Base-by-base conservation (phyloP, 1,139 yeast genomes). In the Kurtzmaniella quercitrusa region DNA sequence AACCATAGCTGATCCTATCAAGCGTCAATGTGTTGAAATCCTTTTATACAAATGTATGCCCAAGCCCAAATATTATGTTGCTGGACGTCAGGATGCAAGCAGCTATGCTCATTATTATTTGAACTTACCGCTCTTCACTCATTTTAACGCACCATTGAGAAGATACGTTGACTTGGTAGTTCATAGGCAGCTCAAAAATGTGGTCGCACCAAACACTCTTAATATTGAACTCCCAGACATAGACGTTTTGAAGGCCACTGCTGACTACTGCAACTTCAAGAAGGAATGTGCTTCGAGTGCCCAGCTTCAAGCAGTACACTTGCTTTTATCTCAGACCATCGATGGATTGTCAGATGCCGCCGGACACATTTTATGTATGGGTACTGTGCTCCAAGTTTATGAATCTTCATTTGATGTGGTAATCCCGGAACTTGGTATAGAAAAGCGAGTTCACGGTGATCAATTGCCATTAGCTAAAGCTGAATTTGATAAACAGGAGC, bases 391-490 rank as follows among this genome's bases (percentile, higher is more conserved):
- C 32, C 97, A 89, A 61, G 98, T 91, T 6, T 91, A 91, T 59
- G 98, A 93, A 63, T 88, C 96, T 2, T 88, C 98, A 1, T 93
- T 93, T 67, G 98, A 93, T 63, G 95, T 93, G 6, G 80, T 88
- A 50, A 76, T 93, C 48, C 98, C 98, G 1, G 97, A 88, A 53
- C 84, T 91, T 66, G 98, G 98, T 36, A 88, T 93, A 52, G 98
- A 93, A 61, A 93, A 93, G 66, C 80, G 98, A 56, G 98, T 93
- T 21, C 98, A 93, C 56, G 97, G 98, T 36, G 98, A 93, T 65
- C 98, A 93, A 62, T 71, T 93, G 45, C 98, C 98, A 14, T 71
- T 93, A 48, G 82, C 80, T 20, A 89, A 89, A 63, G 98, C 98
- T 3, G 98, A 93, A 60, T 93, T 86, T 61, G 94, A 88, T 58